Base-by-base conservation (phyloP, 2,329 filamentous ascomycete species). In the Microcyclosporella mali region DNA sequence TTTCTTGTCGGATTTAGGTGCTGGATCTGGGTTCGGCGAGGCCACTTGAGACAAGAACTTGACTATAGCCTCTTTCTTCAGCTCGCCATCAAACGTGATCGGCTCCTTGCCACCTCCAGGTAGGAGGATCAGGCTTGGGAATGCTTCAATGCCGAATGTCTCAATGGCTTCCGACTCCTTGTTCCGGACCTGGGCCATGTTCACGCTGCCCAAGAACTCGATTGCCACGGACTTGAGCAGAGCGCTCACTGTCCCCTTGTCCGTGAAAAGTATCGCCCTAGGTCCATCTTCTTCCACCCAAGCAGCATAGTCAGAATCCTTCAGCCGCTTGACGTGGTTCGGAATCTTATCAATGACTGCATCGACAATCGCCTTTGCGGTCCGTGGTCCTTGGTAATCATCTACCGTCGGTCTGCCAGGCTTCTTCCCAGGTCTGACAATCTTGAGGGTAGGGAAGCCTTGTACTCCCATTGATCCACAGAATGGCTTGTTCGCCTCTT, bases 381-480 rank as follows among this genome's bases (percentile, higher is more conserved):
- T 84, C 47, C 92, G 80, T 10, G 79, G 72, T 11, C 92, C 92
- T 46, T 92, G 77, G 68, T 98, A 98, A 62, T 95, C 89, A 64
- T 95, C 88, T 6, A 97, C 80, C 3, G 79, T 74, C 1, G 92
- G 90, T 60, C 81, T 84, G 45, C 84, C 83, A 25, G 77, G 69
- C 67, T 89, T 94, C 70, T 87, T 88, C 51, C 84, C 80, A 0
- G 92, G 92, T 16, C 81, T 82, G 40, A 97, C 80, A 36, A 94
- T 90, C 75, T 98, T 98, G 52, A 98, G 74, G 0, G 92, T 97
- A 1, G 92, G 92, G 70, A 95, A 98, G 45, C 92, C 92, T 69
- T 95, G 76, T 4, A 98, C 79, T 42, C 88, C 90, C 78, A 95
- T 85, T 54, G 74, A 69, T 35, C 83, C 81, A 65, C 92, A 98